Base-by-base conservation (phyloP, 1,139 yeast genomes). In the Protomyces gravidus region DNA sequence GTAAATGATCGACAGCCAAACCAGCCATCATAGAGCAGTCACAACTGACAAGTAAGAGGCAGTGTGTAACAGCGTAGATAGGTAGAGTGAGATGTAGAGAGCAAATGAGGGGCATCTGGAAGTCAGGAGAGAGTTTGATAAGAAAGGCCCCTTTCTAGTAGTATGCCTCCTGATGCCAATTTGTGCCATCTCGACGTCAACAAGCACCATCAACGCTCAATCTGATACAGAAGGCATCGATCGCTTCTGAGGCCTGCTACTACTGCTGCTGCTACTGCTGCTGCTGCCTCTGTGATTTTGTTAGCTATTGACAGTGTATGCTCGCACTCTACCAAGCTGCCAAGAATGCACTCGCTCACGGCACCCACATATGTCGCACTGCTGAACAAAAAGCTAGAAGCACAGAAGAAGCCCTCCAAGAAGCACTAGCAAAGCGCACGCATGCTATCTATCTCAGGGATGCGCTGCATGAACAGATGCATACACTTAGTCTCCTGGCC, bases 321-420 rank as follows among this genome's bases (percentile, higher is more conserved):
- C 39, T 27, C 50, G 26, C 50, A 9, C 53, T 39, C 32, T 49
- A 48, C 21, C 48, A 32, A n/a, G 53, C 49, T 19, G 58, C 58
- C 27, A 53, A 53, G 36, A 32, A 33, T 17, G 59, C 59, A 5
- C 42, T 55, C 39, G 28, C 48, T 13, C 45, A 23, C 36, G 59
- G 49, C 42, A 36, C 39, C 13, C n/a, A 30, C 21, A 21, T 36
- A 7, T 55, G 53, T 27, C 48, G 40, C 28, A 33, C 19, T 6
- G 59, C 59, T 13, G 42, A 55, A 30, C 52, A 26, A 17, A 42
- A 28, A 1, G 26, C 53, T 5, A 47, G 30, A 19, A 26, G 40
- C 30, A 48, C 49, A 0, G 53, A 55, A 19, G 39, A 39, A 23
- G 17, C 25, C 33, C 32, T 55, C 19, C 47, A 33, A 3, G 15